These are phyloP conservation scores for Brassica carinata DNA, from an alignment of 345 rosid species.

Conservation along the genomic window DNA sequence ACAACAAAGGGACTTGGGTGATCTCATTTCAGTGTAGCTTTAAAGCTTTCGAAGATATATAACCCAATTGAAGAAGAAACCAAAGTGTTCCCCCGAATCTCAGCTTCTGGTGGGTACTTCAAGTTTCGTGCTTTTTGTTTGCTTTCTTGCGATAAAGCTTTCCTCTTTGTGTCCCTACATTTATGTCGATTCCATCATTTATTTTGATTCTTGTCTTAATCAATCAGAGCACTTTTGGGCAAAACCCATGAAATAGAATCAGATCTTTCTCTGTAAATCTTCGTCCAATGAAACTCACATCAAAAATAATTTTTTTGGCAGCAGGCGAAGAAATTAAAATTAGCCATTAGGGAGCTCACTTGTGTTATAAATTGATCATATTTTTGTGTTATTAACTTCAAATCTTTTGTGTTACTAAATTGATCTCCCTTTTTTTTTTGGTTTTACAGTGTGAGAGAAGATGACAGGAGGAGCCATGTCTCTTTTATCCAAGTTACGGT, in stretches of 20 bases:
- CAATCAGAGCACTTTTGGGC: not conserved
- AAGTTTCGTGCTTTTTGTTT: constrained; percentile 19
- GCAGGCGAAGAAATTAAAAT: not conserved
- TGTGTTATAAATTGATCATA: constrained; percentile 6
- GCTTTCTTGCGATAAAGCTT: not conserved
- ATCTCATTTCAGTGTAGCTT: constrained; percentile 26
- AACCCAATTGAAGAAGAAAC: constrained; percentile 12
- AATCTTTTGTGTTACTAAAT: not conserved
- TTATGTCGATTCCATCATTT: constrained; percentile 21
- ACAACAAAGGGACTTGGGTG: not conserved
- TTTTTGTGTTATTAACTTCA: not conserved
- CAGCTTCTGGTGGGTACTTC: constrained; percentile 48
- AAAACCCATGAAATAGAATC: constrained; percentile 6
- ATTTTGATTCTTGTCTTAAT: not conserved
- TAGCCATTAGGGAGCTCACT: not conserved
- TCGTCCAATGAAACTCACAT: not conserved
- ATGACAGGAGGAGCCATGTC: constrained; percentile 47
- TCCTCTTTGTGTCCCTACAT: not conserved
- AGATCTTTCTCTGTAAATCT: constrained; percentile 1
- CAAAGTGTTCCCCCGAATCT: constrained; percentile 12
- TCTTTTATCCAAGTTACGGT: constrained; percentile 65
- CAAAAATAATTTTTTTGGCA: not conserved
- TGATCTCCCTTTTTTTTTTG: constrained; percentile 7
- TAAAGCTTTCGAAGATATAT: constrained; percentile 20
- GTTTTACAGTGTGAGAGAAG: constrained; percentile 11